Conservation (phyloP, 352 stramenopile species). For the Paralagenidium karlingii region DNA sequence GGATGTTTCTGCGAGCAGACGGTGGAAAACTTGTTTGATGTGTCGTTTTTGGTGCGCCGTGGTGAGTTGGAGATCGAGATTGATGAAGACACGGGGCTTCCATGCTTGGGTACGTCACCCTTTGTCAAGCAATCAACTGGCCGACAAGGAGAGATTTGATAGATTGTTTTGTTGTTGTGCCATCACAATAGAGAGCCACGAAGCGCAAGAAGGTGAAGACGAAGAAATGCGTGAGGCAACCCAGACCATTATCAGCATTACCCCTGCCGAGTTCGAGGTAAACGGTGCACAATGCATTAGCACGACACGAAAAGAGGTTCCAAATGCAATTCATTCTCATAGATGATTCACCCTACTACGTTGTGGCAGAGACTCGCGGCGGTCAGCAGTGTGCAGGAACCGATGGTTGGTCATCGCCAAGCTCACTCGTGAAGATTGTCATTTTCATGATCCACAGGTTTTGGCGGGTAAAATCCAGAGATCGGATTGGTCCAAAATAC, state of each 20-base stretch:
- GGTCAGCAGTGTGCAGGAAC: slow-evolving; percentile 25
- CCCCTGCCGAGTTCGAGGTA: slow-evolving; percentile 43
- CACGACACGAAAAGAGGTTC: too few species aligned
- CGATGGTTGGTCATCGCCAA: slow-evolving; percentile 44
- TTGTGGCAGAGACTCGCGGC: slow-evolving; percentile 17
- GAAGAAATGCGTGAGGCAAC: slow-evolving; percentile 34
- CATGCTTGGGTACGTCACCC: slow-evolving; percentile 37
- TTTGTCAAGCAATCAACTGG: neutral
- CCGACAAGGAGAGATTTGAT: too few species aligned
- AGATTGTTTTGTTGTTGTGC: neutral
- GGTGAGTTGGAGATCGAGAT: slow-evolving; percentile 49
- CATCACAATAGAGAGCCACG: slow-evolving; percentile 33
- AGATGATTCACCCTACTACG: too few species aligned
- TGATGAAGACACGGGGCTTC: slow-evolving; percentile 29
- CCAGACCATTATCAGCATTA: slow-evolving; percentile 77
- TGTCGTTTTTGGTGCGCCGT: slow-evolving; percentile 72
- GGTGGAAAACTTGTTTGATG: slow-evolving; percentile 77
- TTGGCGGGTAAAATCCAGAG: too few species aligned
- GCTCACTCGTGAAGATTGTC: too few species aligned
- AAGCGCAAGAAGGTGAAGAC: slow-evolving; percentile 32
- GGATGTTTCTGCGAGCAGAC: slow-evolving; percentile 17
- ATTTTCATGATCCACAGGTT: too few species aligned
- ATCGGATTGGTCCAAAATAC: too few species aligned
- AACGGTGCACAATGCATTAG: too few species aligned
- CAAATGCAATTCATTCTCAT: too few species aligned